Percentiles rank a stretch among this genome's conserved stretches.
phyloP scores from a whole-genome alignment of 2,329 filamentous ascomycete genomes.

The Sporothrix luriei region DNA sequence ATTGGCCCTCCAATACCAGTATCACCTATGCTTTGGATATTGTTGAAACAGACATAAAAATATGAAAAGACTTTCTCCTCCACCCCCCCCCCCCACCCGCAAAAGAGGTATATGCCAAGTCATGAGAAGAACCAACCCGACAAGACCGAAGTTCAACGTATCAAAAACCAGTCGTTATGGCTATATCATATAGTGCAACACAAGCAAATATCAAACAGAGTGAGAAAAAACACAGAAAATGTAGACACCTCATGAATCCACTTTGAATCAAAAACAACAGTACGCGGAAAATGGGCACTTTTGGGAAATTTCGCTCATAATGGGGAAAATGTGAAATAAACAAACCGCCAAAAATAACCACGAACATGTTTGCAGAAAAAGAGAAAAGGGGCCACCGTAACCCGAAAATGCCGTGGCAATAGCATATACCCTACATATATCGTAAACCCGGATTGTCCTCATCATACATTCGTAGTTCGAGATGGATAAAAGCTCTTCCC shows the following conservation, averaged over 20 bases:
- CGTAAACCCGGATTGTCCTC: neutral
- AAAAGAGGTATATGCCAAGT: conserved; percentile 7
- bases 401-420: neutral
- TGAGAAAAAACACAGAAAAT: conserved; percentile 1
- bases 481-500: too few relatives aligned
- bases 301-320: neutral
- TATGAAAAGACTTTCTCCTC: too few relatives aligned
- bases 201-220: neutral
- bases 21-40: conserved; percentile 17
- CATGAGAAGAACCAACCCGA: neutral
- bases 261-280: neutral
- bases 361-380: neutral
- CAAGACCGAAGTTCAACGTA: neutral
- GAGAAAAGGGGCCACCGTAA: neutral
- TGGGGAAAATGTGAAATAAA: neutral
- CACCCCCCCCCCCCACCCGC: neutral
- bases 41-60: conserved; percentile 7
- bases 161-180: neutral
- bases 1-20: conserved; percentile 22
- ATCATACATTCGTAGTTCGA: neutral
- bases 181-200: conserved; percentile 14
- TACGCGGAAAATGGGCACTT: neutral
- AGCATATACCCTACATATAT: neutral
- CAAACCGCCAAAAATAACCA: neutral
- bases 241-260: neutral